phyloP scores from a whole-genome alignment of 2,329 filamentous ascomycete genomes.

The Fusarium mundagurra region DNA sequence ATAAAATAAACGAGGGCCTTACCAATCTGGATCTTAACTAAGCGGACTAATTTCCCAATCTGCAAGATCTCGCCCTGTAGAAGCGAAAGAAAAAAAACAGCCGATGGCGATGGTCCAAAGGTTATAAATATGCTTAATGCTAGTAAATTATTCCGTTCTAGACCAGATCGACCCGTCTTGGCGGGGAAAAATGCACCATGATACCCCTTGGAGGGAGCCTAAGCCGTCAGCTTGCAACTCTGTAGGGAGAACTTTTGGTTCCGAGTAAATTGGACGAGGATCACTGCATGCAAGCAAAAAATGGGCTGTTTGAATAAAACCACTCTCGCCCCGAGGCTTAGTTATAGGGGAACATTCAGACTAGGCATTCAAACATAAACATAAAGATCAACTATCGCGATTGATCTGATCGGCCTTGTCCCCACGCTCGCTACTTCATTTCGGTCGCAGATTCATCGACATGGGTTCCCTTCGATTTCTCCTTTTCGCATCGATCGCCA shows the following conservation, averaged over 20 bases:
- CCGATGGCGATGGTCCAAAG: background rate
- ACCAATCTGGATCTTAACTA: background rate
- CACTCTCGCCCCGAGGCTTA: background rate
- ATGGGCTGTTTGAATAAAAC: background rate
- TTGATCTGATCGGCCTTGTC: slow-evolving; percentile 2
- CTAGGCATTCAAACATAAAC: slow-evolving; percentile 5
- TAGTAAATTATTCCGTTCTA: slow-evolving; percentile 11
- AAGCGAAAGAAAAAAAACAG: background rate
- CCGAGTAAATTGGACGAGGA: slow-evolving; percentile 20
- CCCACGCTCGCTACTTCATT: slow-evolving; percentile 14
- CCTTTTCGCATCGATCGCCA: slow-evolving; percentile 40
- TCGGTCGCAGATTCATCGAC: background rate
- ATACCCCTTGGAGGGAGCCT: background rate
- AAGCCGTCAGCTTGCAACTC: slow-evolving; percentile 10
- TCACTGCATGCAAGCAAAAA: background rate
- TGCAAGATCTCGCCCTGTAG: background rate
- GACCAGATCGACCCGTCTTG: slow-evolving; percentile 26
- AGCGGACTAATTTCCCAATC: slow-evolving; percentile 10
- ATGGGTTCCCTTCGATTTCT: slow-evolving; percentile 37
- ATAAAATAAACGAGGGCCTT: background rate
- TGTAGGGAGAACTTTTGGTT: slow-evolving; percentile 14
- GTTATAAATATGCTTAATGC: slow-evolving; percentile 19
- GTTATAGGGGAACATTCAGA: background rate
- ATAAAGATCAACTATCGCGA: slow-evolving; percentile 13
- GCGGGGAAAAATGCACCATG: background rate